Conservation (phyloP, 768 basidiomycete genomes). For the Pleurotus citrinopileatus region DNA sequence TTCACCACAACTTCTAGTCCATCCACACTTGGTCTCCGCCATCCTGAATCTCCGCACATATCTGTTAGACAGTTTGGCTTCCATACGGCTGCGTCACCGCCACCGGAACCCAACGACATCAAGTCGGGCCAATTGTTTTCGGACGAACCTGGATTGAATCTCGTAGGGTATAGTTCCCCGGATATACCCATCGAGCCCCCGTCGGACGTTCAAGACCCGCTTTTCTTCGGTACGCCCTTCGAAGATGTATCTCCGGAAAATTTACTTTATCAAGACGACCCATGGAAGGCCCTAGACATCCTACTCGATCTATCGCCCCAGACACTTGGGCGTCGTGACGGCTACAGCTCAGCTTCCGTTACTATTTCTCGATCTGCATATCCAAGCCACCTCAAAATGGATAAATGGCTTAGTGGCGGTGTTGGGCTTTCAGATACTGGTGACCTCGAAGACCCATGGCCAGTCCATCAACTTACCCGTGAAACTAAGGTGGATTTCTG, state of each 20-base stretch:
- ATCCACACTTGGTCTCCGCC: conserved; percentile 10
- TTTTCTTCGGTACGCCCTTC: background rate
- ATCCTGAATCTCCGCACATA: conserved; percentile 7
- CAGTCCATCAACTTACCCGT: no score
- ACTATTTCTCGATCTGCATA: background rate
- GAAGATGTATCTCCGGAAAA: conserved; percentile 20
- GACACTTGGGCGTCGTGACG: background rate
- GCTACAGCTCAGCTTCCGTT: conserved; percentile 9
- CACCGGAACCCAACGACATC: background rate
- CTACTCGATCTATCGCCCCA: conserved; percentile 32
- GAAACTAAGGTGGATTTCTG: no score
- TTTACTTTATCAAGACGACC: conserved; percentile 40
- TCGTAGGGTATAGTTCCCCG: background rate
- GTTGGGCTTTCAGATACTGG: no score
- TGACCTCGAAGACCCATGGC: no score
- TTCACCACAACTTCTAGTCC: conserved; percentile 9
- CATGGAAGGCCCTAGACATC: conserved; percentile 41
- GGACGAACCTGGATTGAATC: background rate
- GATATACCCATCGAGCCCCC: background rate
- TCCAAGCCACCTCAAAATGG: background rate
- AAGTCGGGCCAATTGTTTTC: background rate
- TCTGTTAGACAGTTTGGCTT: background rate
- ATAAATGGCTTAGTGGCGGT: no score
- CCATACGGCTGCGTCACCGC: background rate
- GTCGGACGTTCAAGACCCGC: conserved; percentile 10